Percentiles rank a stretch among this genome's conserved stretches.
These are phyloP conservation scores for Pholiota molesta DNA, from an alignment of 768 basidiomycete genomes.

Conservation along the genomic window DNA sequence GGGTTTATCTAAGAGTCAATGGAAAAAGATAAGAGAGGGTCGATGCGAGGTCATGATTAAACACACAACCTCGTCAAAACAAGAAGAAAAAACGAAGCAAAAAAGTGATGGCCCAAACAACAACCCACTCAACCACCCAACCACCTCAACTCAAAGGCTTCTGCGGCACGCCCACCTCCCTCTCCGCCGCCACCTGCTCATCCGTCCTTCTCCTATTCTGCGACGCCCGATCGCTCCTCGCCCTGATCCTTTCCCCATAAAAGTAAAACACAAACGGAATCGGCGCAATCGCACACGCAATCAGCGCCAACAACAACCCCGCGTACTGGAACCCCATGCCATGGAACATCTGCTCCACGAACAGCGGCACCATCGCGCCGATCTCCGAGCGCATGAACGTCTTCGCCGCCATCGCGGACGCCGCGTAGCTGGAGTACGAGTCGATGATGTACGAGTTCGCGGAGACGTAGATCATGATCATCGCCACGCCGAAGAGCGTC, in stretches of 20 bases:
- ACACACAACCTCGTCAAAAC: not conserved
- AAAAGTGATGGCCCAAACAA: not conserved
- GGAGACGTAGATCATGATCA: slow-evolving; percentile 46
- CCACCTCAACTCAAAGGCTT: not conserved
- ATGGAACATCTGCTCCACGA: slow-evolving; percentile 44
- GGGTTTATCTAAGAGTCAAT: not conserved
- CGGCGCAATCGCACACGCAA: slow-evolving; percentile 35
- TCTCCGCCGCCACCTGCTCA: not conserved
- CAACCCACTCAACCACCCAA: not conserved
- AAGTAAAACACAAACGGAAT: slow-evolving; percentile 44
- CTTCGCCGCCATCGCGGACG: slow-evolving; percentile 48
- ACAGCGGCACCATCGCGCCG: slow-evolving; percentile 41
- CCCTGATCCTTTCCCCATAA: slow-evolving; percentile 45
- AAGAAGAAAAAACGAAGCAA: not conserved
- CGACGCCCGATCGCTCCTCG: slow-evolving; percentile 19
- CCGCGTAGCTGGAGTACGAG: slow-evolving; percentile 43
- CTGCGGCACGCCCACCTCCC: not conserved
- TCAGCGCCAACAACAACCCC: slow-evolving; percentile 37
- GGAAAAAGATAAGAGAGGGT: not conserved
- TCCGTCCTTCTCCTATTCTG: slow-evolving; percentile 18
- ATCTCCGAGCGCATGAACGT: slow-evolving; percentile 41
- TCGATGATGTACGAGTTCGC: slow-evolving; percentile 50
- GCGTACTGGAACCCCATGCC: slow-evolving; percentile 44
- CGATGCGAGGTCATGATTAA: not conserved
- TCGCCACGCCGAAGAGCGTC: slow-evolving; percentile 41